These are phyloP conservation scores for Ogataea polymorpha DNA, from an alignment of 805 yeast genomes.

Conservation along the genomic window DNA sequence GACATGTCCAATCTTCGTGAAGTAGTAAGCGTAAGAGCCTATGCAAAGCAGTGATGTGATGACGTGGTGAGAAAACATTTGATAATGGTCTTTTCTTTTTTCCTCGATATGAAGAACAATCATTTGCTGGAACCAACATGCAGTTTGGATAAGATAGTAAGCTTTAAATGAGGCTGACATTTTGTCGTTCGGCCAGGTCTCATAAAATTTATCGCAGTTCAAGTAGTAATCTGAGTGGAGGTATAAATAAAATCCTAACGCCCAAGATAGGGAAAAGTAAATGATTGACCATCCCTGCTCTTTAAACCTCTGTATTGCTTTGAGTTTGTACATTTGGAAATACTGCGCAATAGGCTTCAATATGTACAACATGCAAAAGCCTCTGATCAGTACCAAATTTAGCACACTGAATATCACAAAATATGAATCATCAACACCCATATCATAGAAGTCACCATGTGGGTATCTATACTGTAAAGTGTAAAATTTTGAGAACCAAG, in stretches of 20 bases:
- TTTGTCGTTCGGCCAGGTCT: constrained; percentile 71
- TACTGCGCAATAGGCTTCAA: constrained; percentile 54
- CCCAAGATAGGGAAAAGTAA: constrained; percentile 56
- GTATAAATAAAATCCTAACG: constrained; percentile 57
- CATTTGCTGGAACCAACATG: constrained; percentile 78
- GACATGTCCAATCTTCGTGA: constrained; percentile 74
- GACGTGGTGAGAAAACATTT: constrained; percentile 88
- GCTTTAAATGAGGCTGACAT: constrained; percentile 52
- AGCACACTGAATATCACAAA: constrained; percentile 54
- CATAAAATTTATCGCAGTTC: constrained; percentile 56
- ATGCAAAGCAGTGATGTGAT: constrained; percentile 65
- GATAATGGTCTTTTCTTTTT: constrained; percentile 75
- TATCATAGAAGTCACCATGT: constrained; percentile 42
- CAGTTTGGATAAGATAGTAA: constrained; percentile 71
- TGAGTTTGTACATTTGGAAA: constrained; percentile 44
- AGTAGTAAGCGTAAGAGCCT: constrained; percentile 73
- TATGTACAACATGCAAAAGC: constrained; percentile 54
- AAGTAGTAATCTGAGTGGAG: constrained; percentile 55
- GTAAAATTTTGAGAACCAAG: constrained; percentile 35
- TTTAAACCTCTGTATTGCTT: constrained; percentile 65
- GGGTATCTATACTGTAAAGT: constrained; percentile 38
- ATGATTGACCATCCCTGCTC: constrained; percentile 81
- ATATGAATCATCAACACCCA: constrained; percentile 54
- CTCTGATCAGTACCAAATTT: constrained; percentile 54
- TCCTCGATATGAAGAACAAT: constrained; percentile 75